Conservation (phyloP, 2,329 filamentous ascomycete genomes). For the Dactylellina haptotyla region DNA sequence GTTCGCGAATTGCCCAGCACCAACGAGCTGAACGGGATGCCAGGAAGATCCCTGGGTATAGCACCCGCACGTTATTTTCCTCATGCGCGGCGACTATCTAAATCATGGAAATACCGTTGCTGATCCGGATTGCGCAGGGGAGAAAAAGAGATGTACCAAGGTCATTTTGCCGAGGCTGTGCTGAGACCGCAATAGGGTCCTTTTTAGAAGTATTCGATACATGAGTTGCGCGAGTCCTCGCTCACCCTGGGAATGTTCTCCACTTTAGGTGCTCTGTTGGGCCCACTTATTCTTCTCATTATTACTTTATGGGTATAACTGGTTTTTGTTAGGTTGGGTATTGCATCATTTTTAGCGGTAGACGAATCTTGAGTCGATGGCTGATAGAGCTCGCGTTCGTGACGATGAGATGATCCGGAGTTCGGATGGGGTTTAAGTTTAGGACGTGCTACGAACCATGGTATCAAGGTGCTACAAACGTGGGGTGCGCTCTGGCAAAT, state of each 20-base stretch:
- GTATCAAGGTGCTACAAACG: background rate
- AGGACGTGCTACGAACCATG: background rate
- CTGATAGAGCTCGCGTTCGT: background rate
- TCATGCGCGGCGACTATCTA: background rate
- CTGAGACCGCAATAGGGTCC: conserved; percentile 12
- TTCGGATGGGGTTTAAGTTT: background rate
- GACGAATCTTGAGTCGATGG: background rate
- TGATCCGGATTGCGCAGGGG: conserved; percentile 22
- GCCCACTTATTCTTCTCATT: too few species aligned
- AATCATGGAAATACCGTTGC: too few species aligned
- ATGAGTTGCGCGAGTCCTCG: background rate
- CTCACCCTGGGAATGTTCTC: background rate
- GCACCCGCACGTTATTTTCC: too few species aligned
- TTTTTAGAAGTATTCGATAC: background rate
- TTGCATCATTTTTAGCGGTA: too few species aligned
- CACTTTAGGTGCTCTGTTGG: too few species aligned
- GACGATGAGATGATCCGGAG: background rate
- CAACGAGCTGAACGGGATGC: too few species aligned
- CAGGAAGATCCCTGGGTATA: too few species aligned
- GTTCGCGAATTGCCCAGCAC: too few species aligned
- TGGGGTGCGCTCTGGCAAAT: too few species aligned
- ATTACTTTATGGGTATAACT: too few species aligned
- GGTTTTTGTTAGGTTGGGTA: too few species aligned
- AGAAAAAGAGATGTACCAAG: too few species aligned
- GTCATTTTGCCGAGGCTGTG: conserved; percentile 13